Conservation (phyloP, 805 yeast species). For the Spencermartinsiella europaea region DNA sequence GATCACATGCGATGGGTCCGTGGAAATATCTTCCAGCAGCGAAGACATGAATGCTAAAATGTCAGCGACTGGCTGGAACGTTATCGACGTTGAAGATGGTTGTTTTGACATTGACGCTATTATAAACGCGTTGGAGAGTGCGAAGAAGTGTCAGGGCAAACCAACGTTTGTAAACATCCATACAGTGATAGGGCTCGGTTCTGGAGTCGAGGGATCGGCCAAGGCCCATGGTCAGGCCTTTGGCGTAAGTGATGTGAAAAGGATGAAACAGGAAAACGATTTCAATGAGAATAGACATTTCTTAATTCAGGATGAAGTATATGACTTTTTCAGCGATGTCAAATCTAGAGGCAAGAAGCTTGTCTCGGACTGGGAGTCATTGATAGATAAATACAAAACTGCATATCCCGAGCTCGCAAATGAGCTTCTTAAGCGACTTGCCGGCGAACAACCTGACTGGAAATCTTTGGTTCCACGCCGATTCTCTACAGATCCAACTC, state of each 20-base stretch:
- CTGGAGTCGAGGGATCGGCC: conserved; percentile 31
- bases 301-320: conserved; percentile 28
- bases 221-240: conserved; percentile 35
- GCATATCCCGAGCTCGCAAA: conserved; percentile 29
- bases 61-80: conserved; percentile 34
- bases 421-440: conserved; percentile 28
- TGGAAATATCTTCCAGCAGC: conserved; percentile 29
- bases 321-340: conserved; percentile 29
- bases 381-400: conserved; percentile 23
- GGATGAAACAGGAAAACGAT: conserved; percentile 52
- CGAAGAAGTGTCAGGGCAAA: conserved; percentile 27
- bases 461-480: conserved; percentile 66
- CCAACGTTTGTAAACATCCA: conserved; percentile 35
- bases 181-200: conserved; percentile 34
- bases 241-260: conserved; percentile 27
- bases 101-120: conserved; percentile 29
- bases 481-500: conserved; percentile 53
- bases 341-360: conserved; percentile 24
- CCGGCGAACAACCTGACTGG: conserved; percentile 32
- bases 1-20: conserved; percentile 36
- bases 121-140: conserved; percentile 32
- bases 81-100: conserved; percentile 33
- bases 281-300: conserved; percentile 29
- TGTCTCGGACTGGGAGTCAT: conserved; percentile 27
- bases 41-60: conserved; percentile 34